Base-by-base conservation (phyloP, 1,284 basidiomycete species). In the Ceratobasidium sp. region DNA sequence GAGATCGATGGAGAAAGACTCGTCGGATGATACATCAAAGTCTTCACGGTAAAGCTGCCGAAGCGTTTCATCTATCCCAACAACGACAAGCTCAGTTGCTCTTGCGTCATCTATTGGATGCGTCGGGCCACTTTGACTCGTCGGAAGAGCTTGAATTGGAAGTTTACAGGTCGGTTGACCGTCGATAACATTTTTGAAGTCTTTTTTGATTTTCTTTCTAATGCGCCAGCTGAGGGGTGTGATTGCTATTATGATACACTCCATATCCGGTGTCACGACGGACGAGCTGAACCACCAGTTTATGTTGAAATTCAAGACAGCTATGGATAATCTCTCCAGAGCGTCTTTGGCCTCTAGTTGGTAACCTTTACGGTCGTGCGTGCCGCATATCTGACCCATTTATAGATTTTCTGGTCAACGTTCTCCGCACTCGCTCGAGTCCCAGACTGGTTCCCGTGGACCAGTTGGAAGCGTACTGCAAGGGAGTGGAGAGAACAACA, bases 401-500 rank as follows among this genome's bases (percentile, higher is more conserved):
- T 52, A 2, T 41, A 66, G 73, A 65, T 41, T 78, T 78, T 33
- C 16, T 78, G 23, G 77, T 78, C 23, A 73, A 78, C 54, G 38
- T 62, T 74, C 18, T 70, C 77, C 2, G 64, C 12, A 16, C 35
- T 78, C n/a, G 54, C 38, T 20, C 54, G 73, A 18, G 12, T 78
- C 23, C 77, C 77, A 20, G 77, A 78, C 10, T 78, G 77, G 77
- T 66, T 78, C 35, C 77, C 77, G 1, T 60, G 77, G 16, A 60
- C 77, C 33, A 18, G 57, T 10, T 78, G 62, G 60, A 73, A 78
- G 54, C 20, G 14, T 20, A 44, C 20, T 1, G 70, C 64, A 3
- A 52, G 64, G 4, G 44, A 74, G 48, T 78, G 77, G 77, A 59
- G 64, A 57, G 44, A 55, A 30, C 35, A 67, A 18, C 67, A 76